These are phyloP conservation scores for Leccinum pseudoinsigne DNA, from an alignment of 1,284 basidiomycete species.

Conservation along the genomic window DNA sequence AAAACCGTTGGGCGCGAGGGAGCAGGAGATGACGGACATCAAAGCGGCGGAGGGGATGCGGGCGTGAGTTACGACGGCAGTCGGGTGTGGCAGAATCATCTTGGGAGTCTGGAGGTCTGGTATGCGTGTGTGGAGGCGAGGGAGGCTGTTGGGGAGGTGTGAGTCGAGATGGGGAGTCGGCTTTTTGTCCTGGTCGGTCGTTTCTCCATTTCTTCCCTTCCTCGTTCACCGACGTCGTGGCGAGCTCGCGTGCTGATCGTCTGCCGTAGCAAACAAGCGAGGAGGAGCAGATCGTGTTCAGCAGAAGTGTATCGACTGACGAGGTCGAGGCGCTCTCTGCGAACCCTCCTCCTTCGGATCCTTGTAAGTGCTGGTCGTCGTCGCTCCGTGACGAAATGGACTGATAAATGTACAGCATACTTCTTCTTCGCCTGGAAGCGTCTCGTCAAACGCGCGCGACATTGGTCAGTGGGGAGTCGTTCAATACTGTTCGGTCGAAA, in stretches of 20 bases:
- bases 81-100: too few species aligned
- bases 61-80: too few species aligned
- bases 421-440: constrained; percentile 73
- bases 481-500: constrained; percentile 1
- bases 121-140: constrained; percentile 64
- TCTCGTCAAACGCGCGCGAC: constrained; percentile 47
- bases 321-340: constrained; percentile 45
- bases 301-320: constrained; percentile 33
- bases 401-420: constrained; percentile 45
- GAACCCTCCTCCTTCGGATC: constrained; percentile 53
- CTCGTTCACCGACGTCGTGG: neutral
- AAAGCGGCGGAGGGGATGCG: too few species aligned
- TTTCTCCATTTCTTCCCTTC: neutral
- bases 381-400: constrained; percentile 7
- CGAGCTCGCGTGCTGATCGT: constrained; percentile 4
- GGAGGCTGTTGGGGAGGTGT: constrained; percentile 60
- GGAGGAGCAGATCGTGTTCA: constrained; percentile 44
- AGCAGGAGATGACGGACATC: too few species aligned
- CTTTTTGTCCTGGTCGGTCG: constrained; percentile 62
- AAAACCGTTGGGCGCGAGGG: too few species aligned
- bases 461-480: constrained; percentile 44
- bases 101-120: too few species aligned
- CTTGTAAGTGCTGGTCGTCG: constrained; percentile 37
- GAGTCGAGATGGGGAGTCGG: constrained; percentile 45
- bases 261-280: constrained; percentile 58